phyloP scores from a whole-genome alignment of 1,284 basidiomycete species.

The Fomes fomentarius region DNA sequence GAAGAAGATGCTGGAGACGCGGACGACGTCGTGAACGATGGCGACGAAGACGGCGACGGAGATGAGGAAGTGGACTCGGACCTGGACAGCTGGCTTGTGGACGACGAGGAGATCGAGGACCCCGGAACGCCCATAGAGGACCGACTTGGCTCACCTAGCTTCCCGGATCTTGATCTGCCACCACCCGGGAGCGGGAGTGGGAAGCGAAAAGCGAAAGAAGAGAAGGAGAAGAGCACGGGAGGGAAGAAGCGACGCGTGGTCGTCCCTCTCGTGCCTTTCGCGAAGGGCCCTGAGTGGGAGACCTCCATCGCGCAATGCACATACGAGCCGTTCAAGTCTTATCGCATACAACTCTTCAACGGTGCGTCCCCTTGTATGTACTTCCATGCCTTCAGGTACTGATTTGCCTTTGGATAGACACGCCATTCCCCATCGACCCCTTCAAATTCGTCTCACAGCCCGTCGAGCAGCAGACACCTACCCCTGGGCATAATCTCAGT shows the following conservation, averaged over 20 bases:
- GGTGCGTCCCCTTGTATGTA: slow-evolving; percentile 47
- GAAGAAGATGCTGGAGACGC: slow-evolving; percentile 78
- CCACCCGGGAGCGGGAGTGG: slow-evolving; percentile 55
- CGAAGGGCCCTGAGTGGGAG: slow-evolving; percentile 82
- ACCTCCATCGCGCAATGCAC: slow-evolving; percentile 58
- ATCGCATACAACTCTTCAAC: slow-evolving; percentile 78
- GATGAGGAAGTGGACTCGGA: slow-evolving; percentile 72
- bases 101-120: slow-evolving; percentile 70
- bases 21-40: slow-evolving; percentile 74
- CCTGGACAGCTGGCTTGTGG: slow-evolving; percentile 75
- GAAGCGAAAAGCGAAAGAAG: slow-evolving; percentile 33
- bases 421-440: slow-evolving; percentile 73
- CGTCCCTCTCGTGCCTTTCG: slow-evolving; percentile 74
- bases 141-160: slow-evolving; percentile 41
- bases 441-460: slow-evolving; percentile 69
- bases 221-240: slow-evolving; percentile 24
- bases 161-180: slow-evolving; percentile 37
- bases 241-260: slow-evolving; percentile 73
- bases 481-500: slow-evolving; percentile 19
- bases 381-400: slow-evolving; percentile 1
- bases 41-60: slow-evolving; percentile 53
- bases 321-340: slow-evolving; percentile 66
- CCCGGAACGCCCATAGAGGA: slow-evolving; percentile 44
- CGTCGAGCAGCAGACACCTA: slow-evolving; percentile 35
- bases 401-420: slow-evolving; percentile 52